Percentiles rank a stretch among this genome's conserved stretches.
These are phyloP conservation scores for Talaromyces trachyspermus DNA, from an alignment of 495 filamentous ascomycete species.

Conservation along the genomic window DNA sequence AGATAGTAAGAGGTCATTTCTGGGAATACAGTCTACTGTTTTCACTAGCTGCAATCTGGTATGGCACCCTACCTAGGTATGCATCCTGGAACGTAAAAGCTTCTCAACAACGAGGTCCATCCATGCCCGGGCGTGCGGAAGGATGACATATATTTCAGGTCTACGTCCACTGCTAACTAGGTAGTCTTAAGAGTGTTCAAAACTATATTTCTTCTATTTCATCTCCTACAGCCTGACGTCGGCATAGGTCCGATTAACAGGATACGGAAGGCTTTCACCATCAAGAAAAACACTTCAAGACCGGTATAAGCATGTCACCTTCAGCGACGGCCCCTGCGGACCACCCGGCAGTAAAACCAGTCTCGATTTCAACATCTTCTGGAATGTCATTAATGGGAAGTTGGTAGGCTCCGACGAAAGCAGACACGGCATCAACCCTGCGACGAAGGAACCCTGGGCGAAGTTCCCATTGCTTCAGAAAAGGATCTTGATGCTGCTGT, in stretches of 20 bases:
- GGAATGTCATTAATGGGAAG: constrained; percentile 39
- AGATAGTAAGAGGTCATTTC: too few relatives aligned
- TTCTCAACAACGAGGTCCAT: too few relatives aligned
- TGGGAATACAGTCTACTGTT: too few relatives aligned
- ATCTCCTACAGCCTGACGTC: not conserved
- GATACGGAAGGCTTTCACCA: not conserved
- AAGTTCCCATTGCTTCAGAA: constrained; percentile 45
- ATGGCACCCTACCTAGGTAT: too few relatives aligned
- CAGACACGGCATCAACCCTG: constrained; percentile 42
- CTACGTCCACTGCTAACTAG: not conserved
- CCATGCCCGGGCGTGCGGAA: too few relatives aligned
- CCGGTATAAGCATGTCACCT: constrained; percentile 20
- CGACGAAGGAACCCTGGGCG: constrained; percentile 40
- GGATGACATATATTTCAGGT: not conserved
- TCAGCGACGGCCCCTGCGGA: too few relatives aligned
- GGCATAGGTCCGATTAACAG: not conserved
- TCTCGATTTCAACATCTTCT: constrained; percentile 31
- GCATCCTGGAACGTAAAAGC: too few relatives aligned
- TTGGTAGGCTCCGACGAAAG: constrained; percentile 11
- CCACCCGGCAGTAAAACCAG: too few relatives aligned
- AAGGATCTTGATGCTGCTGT: constrained; percentile 51
- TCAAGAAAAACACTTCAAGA: constrained; percentile 13
- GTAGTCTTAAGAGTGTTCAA: not conserved
- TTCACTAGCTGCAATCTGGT: too few relatives aligned
- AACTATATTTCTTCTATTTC: not conserved